Evolutionary conservation across 495 filamentous ascomycete species (phyloP).

Genomic region (Penicillium paxilli): DNA sequence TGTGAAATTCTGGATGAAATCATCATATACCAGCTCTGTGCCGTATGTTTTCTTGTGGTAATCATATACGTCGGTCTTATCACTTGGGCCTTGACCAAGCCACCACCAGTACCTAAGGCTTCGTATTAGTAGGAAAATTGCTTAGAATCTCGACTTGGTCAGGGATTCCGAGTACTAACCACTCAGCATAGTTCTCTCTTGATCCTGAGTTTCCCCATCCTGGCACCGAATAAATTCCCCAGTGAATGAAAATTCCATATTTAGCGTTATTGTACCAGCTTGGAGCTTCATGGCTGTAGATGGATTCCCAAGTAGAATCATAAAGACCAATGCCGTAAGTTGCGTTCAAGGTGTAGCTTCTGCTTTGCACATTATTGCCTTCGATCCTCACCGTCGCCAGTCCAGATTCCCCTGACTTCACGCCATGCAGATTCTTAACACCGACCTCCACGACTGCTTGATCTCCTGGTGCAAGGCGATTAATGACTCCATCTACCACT

Average conservation of each 20-base stretch:
- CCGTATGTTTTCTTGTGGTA: conserved; percentile 54
- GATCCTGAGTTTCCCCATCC: conserved; percentile 54
- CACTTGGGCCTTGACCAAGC: conserved; percentile 30
- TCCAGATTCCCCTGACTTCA: conserved; percentile 11
- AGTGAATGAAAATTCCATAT: conserved; percentile 59
- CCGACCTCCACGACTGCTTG: conserved; percentile 50
- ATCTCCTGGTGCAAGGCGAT: conserved; percentile 53
- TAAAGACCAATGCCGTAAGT: conserved; percentile 33
- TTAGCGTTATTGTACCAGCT: conserved; percentile 55
- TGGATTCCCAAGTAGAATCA: conserved; percentile 34
- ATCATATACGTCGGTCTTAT: conserved; percentile 38
- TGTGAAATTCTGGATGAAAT: conserved; percentile 56
- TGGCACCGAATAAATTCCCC: conserved; percentile 54
- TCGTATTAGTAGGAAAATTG: conserved; percentile 3
- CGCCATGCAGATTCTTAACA: conserved; percentile 27
- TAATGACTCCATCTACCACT: conserved; percentile 37
- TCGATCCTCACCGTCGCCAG: conserved; percentile 29
- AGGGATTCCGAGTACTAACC: conserved; percentile 25
- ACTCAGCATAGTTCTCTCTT: conserved; percentile 55
- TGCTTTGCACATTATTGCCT: conserved; percentile 21
- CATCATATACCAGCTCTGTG: conserved; percentile 51
- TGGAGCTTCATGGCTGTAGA: conserved; percentile 50
- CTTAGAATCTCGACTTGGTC: background rate
- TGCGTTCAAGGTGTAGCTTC: conserved; percentile 30
- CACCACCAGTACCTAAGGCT: conserved; percentile 39